Percentiles rank a stretch among this genome's conserved stretches.
phyloP scores from a whole-genome alignment of 1,139 yeast genomes.

The Wickerhamomyces sp. region DNA sequence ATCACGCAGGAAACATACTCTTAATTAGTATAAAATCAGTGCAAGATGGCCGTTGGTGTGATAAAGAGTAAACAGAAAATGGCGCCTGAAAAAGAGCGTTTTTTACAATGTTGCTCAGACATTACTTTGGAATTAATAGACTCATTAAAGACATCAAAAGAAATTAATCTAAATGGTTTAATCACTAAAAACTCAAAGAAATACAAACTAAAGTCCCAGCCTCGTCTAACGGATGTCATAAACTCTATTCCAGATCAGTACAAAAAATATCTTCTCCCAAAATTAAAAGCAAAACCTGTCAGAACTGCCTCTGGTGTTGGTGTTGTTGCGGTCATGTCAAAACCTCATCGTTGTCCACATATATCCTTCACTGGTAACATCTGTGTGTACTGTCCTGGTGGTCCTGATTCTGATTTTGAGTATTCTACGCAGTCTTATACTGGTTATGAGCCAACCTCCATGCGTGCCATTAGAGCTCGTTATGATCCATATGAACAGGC shows the following conservation, averaged over 20 bases:
- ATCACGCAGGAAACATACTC: not conserved
- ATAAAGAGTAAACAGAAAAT: conserved; percentile 47
- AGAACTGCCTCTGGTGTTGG: conserved; percentile 98
- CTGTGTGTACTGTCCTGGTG: conserved; percentile 99
- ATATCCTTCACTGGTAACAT: conserved; percentile 98
- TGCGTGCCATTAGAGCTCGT: conserved; percentile 97
- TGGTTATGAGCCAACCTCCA: conserved; percentile 97
- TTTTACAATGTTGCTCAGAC: conserved; percentile 89
- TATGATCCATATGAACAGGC: conserved; percentile 99
- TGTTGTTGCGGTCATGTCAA: conserved; percentile 98
- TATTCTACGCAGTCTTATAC: conserved; percentile 97
- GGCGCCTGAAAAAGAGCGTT: conserved; percentile 89
- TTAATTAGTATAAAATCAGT: not conserved
- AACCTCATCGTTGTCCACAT: conserved; percentile 98
- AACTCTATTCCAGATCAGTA: conserved; percentile 95
- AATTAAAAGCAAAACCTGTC: conserved; percentile 94
- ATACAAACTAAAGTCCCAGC: conserved; percentile 88
- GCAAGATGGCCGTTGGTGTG: conserved; percentile 24
- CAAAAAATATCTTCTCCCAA: conserved; percentile 86
- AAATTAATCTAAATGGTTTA: conserved; percentile 85
- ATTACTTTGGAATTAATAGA: conserved; percentile 84
- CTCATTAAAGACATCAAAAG: conserved; percentile 68
- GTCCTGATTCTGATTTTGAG: conserved; percentile 97
- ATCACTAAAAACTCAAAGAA: conserved; percentile 84
- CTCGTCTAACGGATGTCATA: conserved; percentile 90